phyloP scores from a whole-genome alignment of 371 early-diverging fungal genomes.

The Syncephalastrum monosporum region DNA sequence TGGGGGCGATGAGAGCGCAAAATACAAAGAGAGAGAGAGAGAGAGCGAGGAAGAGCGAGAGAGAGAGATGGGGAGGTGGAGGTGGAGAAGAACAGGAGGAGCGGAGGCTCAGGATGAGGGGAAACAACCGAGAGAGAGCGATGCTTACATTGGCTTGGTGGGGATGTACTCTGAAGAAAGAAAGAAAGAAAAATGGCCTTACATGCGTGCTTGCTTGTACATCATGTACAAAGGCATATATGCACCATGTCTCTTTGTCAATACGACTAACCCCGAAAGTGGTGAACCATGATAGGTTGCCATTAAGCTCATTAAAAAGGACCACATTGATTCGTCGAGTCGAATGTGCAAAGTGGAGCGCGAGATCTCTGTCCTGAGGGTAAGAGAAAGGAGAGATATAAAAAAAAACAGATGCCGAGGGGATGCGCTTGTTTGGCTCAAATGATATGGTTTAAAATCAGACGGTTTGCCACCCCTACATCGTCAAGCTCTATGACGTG shows the following conservation, averaged over 20 bases:
- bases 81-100: too few relatives aligned
- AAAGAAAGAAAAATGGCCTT: conserved; percentile 1
- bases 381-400: conserved; percentile 59
- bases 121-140: conserved; percentile 5
- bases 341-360: conserved; percentile 80
- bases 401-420: too few relatives aligned
- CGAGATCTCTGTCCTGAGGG: conserved; percentile 81
- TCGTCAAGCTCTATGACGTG: conserved; percentile 94
- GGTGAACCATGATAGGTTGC: conserved; percentile 61
- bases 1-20: too few relatives aligned
- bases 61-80: too few relatives aligned
- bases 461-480: conserved; percentile 86
- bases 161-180: neutral
- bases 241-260: conserved; percentile 8
- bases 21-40: too few relatives aligned
- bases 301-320: conserved; percentile 81
- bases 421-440: too few relatives aligned
- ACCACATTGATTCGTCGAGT: conserved; percentile 75
- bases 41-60: too few relatives aligned
- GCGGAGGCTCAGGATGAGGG: neutral
- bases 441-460: conserved; percentile 22
- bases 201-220: conserved; percentile 5
- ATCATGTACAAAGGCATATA: neutral
- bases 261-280: neutral
- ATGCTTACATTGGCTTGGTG: too few relatives aligned